These are phyloP conservation scores for Amaranthus tricolor DNA, from an alignment of 179 eudicot species.

Conservation along the genomic window DNA sequence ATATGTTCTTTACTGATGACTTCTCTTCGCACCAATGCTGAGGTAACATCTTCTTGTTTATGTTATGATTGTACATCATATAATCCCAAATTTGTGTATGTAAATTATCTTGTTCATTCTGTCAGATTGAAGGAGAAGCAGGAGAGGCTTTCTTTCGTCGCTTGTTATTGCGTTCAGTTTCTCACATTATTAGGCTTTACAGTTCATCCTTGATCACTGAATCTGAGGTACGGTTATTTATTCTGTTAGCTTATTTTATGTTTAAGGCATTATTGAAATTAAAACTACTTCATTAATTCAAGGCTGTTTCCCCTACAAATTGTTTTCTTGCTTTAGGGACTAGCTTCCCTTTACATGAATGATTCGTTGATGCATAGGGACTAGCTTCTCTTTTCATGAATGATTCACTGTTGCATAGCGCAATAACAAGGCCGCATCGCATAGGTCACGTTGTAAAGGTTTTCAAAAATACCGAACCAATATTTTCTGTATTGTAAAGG, in stretches of 20 bases:
- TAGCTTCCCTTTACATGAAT: too few species aligned
- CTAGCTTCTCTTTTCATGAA: too few species aligned
- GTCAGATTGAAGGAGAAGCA: constrained; percentile 89
- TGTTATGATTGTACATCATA: not conserved
- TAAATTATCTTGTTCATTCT: constrained; percentile 13
- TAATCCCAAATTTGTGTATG: not conserved
- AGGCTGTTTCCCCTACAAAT: too few species aligned
- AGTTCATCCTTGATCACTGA: constrained; percentile 89
- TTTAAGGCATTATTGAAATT: constrained; percentile 6
- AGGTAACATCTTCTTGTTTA: constrained; percentile 44
- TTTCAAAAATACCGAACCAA: too few species aligned
- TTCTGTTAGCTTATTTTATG: not conserved
- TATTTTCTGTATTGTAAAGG: too few species aligned
- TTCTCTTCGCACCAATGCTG: constrained; percentile 93
- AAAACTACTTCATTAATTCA: not conserved
- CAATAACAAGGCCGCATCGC: too few species aligned
- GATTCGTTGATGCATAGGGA: too few species aligned
- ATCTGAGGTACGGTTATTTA: constrained; percentile 60
- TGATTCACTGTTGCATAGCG: too few species aligned
- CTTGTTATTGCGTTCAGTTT: constrained; percentile 86
- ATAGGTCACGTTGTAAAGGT: too few species aligned
- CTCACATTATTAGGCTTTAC: constrained; percentile 88
- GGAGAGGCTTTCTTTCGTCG: constrained; percentile 99
- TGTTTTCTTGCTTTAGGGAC: too few species aligned
- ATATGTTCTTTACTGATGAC: constrained; percentile 99